Conservation (phyloP, 805 yeast species). For the Starmerella stigmatis region DNA sequence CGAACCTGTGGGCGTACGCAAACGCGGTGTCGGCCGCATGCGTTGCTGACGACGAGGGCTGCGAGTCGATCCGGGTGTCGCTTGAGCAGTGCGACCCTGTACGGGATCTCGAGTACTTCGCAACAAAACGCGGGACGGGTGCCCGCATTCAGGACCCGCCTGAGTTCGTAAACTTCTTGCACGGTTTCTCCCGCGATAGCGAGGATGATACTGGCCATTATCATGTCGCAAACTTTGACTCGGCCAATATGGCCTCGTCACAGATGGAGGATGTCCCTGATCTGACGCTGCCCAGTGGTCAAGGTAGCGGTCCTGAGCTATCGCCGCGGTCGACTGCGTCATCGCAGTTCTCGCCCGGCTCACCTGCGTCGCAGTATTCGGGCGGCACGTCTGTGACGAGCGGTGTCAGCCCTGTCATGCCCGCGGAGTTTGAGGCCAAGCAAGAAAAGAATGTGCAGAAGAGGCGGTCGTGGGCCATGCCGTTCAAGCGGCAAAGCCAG, state of each 20-base stretch:
- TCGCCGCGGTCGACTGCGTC: slow-evolving; percentile 5
- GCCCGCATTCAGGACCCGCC: slow-evolving; percentile 49
- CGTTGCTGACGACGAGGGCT: slow-evolving; percentile 66
- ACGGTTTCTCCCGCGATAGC: slow-evolving; percentile 33
- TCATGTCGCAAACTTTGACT: slow-evolving; percentile 31
- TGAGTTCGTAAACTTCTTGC: slow-evolving; percentile 50
- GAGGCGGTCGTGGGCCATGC: slow-evolving; percentile 37
- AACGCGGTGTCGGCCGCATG: slow-evolving; percentile 66
- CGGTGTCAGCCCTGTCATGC: slow-evolving; percentile 4
- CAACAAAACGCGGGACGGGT: slow-evolving; percentile 53
- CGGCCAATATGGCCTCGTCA: not conserved
- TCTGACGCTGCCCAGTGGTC: not conserved
- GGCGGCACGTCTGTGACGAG: slow-evolving; percentile 8
- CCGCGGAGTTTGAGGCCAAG: not conserved
- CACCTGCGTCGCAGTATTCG: slow-evolving; percentile 5
- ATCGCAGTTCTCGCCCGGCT: slow-evolving; percentile 3
- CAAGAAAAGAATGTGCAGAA: slow-evolving; percentile 10
- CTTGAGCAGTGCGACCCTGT: slow-evolving; percentile 59
- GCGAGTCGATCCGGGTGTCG: slow-evolving; percentile 55
- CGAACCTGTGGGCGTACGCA: slow-evolving; percentile 68
- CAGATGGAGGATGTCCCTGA: slow-evolving; percentile 10
- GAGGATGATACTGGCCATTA: slow-evolving; percentile 24
- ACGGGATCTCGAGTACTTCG: slow-evolving; percentile 47
- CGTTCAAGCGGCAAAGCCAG: slow-evolving; percentile 34
- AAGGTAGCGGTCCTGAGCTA: not conserved